phyloP scores from a whole-genome alignment of 1,284 basidiomycete species.

The Anthracocystis walkeri region DNA sequence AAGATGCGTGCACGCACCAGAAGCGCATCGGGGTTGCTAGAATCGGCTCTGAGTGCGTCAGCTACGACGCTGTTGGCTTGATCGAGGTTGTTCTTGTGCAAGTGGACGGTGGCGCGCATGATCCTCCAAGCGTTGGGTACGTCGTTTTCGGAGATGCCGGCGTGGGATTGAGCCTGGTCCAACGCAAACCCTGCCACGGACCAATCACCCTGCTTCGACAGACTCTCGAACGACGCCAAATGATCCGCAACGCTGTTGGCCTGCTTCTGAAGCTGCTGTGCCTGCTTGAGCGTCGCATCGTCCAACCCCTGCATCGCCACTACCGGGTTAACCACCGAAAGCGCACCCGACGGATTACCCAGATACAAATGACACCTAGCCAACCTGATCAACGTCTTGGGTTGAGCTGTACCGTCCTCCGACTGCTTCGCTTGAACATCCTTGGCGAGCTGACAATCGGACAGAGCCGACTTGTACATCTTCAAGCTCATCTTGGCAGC shows the following conservation, averaged over 20 bases:
- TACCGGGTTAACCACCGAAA: slow-evolving; percentile 42
- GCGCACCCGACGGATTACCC: slow-evolving; percentile 53
- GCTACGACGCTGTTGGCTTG: slow-evolving; percentile 71
- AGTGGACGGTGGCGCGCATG: slow-evolving; percentile 46
- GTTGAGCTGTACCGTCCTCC: slow-evolving; percentile 32
- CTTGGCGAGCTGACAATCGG: slow-evolving; percentile 82
- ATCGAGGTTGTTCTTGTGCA: slow-evolving; percentile 60
- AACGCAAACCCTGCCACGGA: slow-evolving; percentile 69
- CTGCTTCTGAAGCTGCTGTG: slow-evolving; percentile 47
- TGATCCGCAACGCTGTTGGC: slow-evolving; percentile 55
- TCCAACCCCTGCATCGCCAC: slow-evolving; percentile 10
- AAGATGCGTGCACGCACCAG: slow-evolving; percentile 82
- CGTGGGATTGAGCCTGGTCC: slow-evolving; percentile 57
- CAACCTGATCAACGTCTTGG: slow-evolving; percentile 60
- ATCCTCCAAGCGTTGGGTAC: slow-evolving; percentile 53
- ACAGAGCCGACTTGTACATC: slow-evolving; percentile 78
- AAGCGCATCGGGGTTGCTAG: slow-evolving; percentile 83
- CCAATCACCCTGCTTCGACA: slow-evolving; percentile 74
- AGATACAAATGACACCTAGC: slow-evolving; percentile 63
- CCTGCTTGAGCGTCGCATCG: slow-evolving; percentile 46
- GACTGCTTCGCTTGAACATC: slow-evolving; percentile 73
- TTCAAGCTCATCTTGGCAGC: slow-evolving; percentile 86
- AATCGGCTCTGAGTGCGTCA: slow-evolving; percentile 79
- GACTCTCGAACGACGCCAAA: slow-evolving; percentile 75
- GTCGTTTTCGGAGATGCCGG: slow-evolving; percentile 48